phyloP scores from a whole-genome alignment of 345 rosid species.

The Gossypium raimondii region DNA sequence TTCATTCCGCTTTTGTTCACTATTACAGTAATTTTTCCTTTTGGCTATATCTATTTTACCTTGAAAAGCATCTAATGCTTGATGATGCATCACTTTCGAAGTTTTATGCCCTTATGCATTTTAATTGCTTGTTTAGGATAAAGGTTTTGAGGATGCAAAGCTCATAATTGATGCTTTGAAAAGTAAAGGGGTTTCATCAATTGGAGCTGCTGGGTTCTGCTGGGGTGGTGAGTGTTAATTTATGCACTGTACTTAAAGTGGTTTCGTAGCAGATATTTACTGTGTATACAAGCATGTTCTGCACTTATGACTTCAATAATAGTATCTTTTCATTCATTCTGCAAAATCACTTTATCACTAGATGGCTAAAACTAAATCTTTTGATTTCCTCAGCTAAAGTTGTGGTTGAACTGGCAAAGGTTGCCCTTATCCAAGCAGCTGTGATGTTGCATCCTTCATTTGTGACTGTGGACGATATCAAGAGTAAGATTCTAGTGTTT shows the following conservation, averaged over 20 bases:
- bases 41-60: too few species aligned
- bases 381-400: constrained; percentile 54
- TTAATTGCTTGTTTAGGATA: constrained; percentile 40
- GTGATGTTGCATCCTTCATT: constrained; percentile 72
- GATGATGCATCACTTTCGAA: background rate
- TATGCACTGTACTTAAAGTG: background rate
- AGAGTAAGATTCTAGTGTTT: constrained; percentile 36
- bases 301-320: background rate
- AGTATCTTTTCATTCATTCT: background rate
- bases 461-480: constrained; percentile 63
- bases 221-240: constrained; percentile 55
- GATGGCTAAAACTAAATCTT: background rate
- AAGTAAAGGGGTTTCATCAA: constrained; percentile 48
- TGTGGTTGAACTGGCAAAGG: constrained; percentile 60
- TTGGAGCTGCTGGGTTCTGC: constrained; percentile 67
- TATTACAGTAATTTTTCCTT: background rate
- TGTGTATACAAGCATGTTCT: background rate
- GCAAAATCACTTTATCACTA: background rate
- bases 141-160: constrained; percentile 69
- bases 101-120: constrained; percentile 11
- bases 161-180: constrained; percentile 54
- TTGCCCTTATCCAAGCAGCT: constrained; percentile 53
- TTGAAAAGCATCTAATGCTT: background rate
- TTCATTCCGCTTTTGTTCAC: background rate
- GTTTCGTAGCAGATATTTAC: background rate